A percentile compares a stretch with the other conserved stretches of the same genome.
phyloP scores from a whole-genome alignment of 495 filamentous ascomycete species.

The Extremus antarcticus region DNA sequence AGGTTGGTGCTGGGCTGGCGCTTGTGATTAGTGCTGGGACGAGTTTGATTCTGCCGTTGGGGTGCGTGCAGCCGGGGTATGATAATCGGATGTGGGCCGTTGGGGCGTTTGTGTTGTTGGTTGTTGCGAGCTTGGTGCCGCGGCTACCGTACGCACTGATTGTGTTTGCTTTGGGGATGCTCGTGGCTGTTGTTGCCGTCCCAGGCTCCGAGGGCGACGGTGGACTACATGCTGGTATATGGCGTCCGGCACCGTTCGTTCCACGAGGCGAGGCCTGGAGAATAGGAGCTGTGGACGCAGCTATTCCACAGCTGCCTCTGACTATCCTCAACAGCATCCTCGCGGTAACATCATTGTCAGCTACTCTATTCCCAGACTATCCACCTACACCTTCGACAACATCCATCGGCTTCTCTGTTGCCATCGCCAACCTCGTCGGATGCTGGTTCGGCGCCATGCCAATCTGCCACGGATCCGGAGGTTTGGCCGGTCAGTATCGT shows the following conservation, averaged over 20 bases:
- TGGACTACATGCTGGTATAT: conserved; percentile 6
- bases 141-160: conserved; percentile 66
- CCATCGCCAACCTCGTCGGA: conserved; percentile 67
- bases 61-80: conserved; percentile 47
- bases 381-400: conserved; percentile 52
- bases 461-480: conserved; percentile 86
- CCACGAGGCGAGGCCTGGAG: conserved; percentile 9
- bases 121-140: conserved; percentile 47
- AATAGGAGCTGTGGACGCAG: conserved; percentile 18
- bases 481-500: conserved; percentile 72
- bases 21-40: conserved; percentile 65
- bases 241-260: conserved; percentile 10
- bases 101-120: conserved; percentile 55
- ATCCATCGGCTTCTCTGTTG: conserved; percentile 67
- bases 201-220: neutral
- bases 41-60: conserved; percentile 47
- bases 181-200: conserved; percentile 22
- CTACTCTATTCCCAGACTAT: conserved; percentile 60
- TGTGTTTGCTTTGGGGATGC: conserved; percentile 53
- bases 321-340: conserved; percentile 87
- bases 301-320: conserved; percentile 72
- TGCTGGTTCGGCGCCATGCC: conserved; percentile 95
- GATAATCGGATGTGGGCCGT: conserved; percentile 69
- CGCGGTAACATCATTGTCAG: conserved; percentile 63
- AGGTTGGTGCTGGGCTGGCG: conserved; percentile 77